Evolutionary conservation across 2,329 filamentous ascomycete species (phyloP), one percentile per base, ranked within the genome.

Genomic region (Cytospora leucostoma): DNA sequence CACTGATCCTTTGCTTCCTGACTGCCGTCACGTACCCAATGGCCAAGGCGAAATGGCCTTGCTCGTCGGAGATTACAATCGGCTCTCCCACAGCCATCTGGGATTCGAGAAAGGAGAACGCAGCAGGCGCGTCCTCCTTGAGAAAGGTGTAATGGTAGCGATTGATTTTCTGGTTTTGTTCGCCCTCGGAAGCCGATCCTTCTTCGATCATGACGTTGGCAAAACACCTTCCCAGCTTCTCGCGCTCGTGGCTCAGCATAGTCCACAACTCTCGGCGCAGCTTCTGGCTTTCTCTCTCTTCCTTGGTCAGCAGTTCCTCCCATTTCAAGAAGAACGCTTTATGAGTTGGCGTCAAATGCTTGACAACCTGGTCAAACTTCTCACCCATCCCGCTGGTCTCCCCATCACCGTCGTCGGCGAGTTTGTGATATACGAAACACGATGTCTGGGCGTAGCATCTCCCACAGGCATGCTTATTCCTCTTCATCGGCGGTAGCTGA

Each of bases 51-150:
- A 96, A 99, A 74, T 99, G 95, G 0, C 95, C 95, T 65, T 91
- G 83, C 74, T 99, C 95, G 70, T 97, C 95, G 0, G 95, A 98
- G 4, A 99, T 85, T n/a, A 99, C 95, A 56, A 98, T 88, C 0
- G 95, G 94, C 71, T 99, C 95, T 50, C 94, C 94, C 33, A 91
- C 82, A 1, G 82, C 86, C 35, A 99, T 84, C 70, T 98, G 93
- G 1, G 93, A 98, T 70, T 98, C 94, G 1, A 92, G 79, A 71
- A 99, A 99, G 0, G 92, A 96, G 71, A 95, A 93, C 0, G 82
- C 82, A 0, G 86, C 69, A 2, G 78, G 71, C 0, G 82, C 74
- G 32, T 83, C 82, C 62, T 88, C 84, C 72, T 96, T 96, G 70
- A 91, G 73, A 67, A 99, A 92, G 0, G 85, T 90, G 76, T 99